Percentiles rank a stretch among this genome's conserved stretches.
phyloP scores from a whole-genome alignment of 257 asterid species.

The Schizonepeta tenuifolia region DNA sequence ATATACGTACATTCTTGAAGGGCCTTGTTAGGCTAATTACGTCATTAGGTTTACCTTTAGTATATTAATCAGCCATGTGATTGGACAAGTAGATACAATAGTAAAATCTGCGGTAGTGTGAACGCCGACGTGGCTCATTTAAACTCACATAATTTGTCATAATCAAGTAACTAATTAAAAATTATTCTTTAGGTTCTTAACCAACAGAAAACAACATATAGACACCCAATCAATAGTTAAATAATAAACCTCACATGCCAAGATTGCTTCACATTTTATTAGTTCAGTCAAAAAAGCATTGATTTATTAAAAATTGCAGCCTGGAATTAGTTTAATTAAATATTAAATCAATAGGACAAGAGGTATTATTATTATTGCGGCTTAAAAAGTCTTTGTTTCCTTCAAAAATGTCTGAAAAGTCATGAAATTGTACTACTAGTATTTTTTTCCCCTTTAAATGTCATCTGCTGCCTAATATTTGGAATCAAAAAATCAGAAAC shows the following conservation, averaged over 20 bases:
- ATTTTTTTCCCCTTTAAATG: neutral
- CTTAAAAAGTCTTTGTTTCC: constrained; percentile 34
- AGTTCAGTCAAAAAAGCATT: constrained; percentile 36
- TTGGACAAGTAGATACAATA: constrained; percentile 7
- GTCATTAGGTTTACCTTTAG: constrained; percentile 4
- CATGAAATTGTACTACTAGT: constrained; percentile 21
- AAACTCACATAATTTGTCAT: constrained; percentile 33
- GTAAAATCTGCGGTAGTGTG: constrained; percentile 28
- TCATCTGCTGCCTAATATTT: constrained; percentile 35
- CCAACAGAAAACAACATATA: constrained; percentile 33
- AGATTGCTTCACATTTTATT: constrained; percentile 32
- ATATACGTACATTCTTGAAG: neutral
- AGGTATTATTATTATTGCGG: neutral
- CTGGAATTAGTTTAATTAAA: constrained; percentile 32
- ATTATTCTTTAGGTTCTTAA: constrained; percentile 35
- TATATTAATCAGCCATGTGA: constrained; percentile 25
- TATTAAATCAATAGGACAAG: constrained; percentile 27
- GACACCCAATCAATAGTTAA: constrained; percentile 9
- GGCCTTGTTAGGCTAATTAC: constrained; percentile 28
- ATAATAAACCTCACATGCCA: constrained; percentile 32
- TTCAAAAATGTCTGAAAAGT: constrained; percentile 29
- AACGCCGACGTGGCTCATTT: constrained; percentile 42
- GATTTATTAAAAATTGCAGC: constrained; percentile 19
- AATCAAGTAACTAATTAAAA: constrained; percentile 25
- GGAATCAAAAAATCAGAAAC: constrained; percentile 34